Evolutionary conservation across 306 rosid species (phyloP).

Genomic region (Vigna reflexopilosa): DNA sequence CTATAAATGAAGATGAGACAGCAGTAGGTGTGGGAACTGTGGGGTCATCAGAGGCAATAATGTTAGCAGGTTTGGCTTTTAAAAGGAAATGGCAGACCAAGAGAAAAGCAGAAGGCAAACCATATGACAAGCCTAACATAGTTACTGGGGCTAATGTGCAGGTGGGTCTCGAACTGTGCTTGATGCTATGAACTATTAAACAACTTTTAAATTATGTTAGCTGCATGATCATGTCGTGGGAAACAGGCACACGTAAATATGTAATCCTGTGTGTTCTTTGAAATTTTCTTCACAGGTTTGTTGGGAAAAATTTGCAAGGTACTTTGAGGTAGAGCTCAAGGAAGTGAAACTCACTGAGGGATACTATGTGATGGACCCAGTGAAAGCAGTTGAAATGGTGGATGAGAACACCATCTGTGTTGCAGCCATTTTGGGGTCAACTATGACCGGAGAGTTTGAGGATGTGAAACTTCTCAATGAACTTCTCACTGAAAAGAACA

Average conservation of each 20-base stretch:
- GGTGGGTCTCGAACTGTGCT: constrained; percentile 50
- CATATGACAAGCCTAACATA: constrained; percentile 82
- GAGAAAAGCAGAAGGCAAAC: constrained; percentile 77
- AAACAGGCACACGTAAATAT: too few relatives aligned
- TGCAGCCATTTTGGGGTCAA: constrained; percentile 92
- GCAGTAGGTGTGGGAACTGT: constrained; percentile 93
- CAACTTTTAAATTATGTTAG: neutral
- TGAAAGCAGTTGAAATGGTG: constrained; percentile 83
- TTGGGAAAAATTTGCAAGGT: constrained; percentile 96
- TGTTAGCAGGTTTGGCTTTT: constrained; percentile 93
- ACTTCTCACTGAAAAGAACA: constrained; percentile 70
- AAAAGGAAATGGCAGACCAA: constrained; percentile 84
- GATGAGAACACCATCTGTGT: constrained; percentile 98
- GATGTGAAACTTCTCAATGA: constrained; percentile 82
- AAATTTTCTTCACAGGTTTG: constrained; percentile 71
- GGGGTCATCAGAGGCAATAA: constrained; percentile 97
- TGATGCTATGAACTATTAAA: neutral
- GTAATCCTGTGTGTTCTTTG: neutral
- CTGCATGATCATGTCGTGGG: neutral
- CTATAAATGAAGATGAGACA: constrained; percentile 64
- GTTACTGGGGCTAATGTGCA: constrained; percentile 97
- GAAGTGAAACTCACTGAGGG: constrained; percentile 88
- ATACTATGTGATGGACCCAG: constrained; percentile 89
- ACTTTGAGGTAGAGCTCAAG: constrained; percentile 94
- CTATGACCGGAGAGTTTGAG: constrained; percentile 88